A percentile compares a stretch with the other conserved stretches of the same genome.
Evolutionary conservation across 2,329 filamentous ascomycete genomes (phyloP).

Genomic region (Tricladium varicosporioides): DNA sequence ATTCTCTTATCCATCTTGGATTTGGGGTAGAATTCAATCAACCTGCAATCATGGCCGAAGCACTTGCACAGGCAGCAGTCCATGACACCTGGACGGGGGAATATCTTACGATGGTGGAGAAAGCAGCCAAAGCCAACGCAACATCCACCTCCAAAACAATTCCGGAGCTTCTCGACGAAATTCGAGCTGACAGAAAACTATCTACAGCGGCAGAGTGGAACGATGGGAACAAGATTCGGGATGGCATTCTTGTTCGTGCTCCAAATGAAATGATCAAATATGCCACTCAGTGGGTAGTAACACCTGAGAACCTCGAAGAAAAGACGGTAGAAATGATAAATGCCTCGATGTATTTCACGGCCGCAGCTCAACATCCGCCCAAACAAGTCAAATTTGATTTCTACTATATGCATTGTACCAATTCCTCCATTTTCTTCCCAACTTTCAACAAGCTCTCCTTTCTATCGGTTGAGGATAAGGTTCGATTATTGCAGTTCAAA

Average conservation of each 20-base stretch:
- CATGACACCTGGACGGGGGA: conserved; percentile 57
- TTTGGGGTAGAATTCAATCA: conserved; percentile 83
- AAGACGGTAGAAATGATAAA: conserved; percentile 70
- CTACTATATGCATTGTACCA: conserved; percentile 77
- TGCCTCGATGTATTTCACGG: conserved; percentile 48
- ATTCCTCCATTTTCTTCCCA: conserved; percentile 69
- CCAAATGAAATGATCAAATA: conserved; percentile 60
- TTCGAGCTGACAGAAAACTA: conserved; percentile 56
- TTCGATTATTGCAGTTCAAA: conserved; percentile 78
- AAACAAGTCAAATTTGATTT: conserved; percentile 79
- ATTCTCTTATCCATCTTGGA: conserved; percentile 81
- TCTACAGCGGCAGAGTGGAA: conserved; percentile 46
- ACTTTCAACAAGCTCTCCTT: conserved; percentile 60
- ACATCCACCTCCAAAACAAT: conserved; percentile 43
- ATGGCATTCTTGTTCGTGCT: conserved; percentile 66
- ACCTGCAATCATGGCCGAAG: conserved; percentile 78
- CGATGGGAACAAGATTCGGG: conserved; percentile 63
- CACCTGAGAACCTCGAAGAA: conserved; percentile 45
- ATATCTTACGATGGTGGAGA: conserved; percentile 55
- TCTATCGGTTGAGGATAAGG: conserved; percentile 59
- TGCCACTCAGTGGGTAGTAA: conserved; percentile 58
- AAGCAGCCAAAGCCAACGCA: conserved; percentile 37
- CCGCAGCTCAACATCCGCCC: conserved; percentile 55
- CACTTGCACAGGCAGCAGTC: conserved; percentile 71
- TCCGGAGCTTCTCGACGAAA: conserved; percentile 59